Evolutionary conservation across 805 yeast species (phyloP), one percentile per base, ranked within the genome.

Genomic region (Cyberlindnera mississippiensis): DNA sequence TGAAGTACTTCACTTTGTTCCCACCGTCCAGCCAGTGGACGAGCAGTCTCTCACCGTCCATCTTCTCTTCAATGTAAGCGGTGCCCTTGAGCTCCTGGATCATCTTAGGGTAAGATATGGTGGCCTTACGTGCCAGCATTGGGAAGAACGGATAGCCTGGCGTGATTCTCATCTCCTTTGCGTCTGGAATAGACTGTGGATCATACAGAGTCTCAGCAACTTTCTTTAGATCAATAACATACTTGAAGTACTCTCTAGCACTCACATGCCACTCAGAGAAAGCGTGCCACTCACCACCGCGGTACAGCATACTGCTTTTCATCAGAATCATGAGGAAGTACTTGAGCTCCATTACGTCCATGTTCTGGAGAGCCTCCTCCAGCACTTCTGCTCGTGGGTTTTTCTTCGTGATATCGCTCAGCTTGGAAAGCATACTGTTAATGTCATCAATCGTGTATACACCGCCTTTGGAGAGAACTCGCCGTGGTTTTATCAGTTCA

Each of bases 1-100:
- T 79, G 64, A 64, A 61, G 22, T 51, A 56, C 33, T 51, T 56
- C n/a, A 60, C 53, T 27, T 44, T 45, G 29, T 55, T 52, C 10
- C 75, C 81, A 44, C 57, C 57, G 8, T 76, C 63, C 27, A 45
- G 44, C 65, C 79, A 76, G 59, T 91, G 99, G 35, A 89, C 50
- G 40, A 86, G 81, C 52, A 87, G 78, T 50, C 99, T 66, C 60
- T 91, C 97, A 3, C 98, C 99, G 61, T 91, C 97, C 65, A 89
- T 73, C 58, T 91, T 91, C 59, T 91, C 97, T 56, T 91, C 98
- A 9, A 91, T 77, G 39, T 71, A 73, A 53, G 88, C 87, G 19
- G 70, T 66, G 47, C 61, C 19, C 35, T 60, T 17, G 56, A 85
- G 66, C 18, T 61, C 65, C 7, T 61, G 53, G n/a, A 80, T 75